These are phyloP conservation scores for Cymbopogon flexuosus DNA, from an alignment of 202 grass and related monocot genomes.

Conservation along the genomic window DNA sequence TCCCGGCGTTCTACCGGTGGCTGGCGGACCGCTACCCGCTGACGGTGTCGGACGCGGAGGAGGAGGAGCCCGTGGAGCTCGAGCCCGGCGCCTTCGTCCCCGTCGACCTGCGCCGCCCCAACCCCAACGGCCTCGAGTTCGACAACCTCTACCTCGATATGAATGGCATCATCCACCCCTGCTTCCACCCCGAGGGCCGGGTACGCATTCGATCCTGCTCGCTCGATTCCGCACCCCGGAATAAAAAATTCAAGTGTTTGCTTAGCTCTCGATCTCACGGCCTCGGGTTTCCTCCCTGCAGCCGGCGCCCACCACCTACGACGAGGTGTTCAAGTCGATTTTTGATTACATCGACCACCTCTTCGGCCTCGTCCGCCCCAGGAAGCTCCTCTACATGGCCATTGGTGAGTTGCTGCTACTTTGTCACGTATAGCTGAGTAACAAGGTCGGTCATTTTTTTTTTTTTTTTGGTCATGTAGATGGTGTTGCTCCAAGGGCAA, in stretches of 20 bases:
- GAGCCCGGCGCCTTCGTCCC: slow-evolving; percentile 64
- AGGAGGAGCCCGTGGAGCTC: slow-evolving; percentile 71
- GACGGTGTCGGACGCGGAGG: slow-evolving; percentile 69
- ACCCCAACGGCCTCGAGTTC: slow-evolving; percentile 92
- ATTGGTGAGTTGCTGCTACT: slow-evolving; percentile 60
- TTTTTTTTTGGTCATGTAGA: slow-evolving; percentile 42
- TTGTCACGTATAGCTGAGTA: too few species aligned
- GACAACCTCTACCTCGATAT: slow-evolving; percentile 99
- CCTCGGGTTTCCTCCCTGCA: slow-evolving; percentile 32
- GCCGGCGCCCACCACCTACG: slow-evolving; percentile 83
- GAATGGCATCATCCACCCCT: slow-evolving; percentile 92
- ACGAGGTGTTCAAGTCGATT: slow-evolving; percentile 89
- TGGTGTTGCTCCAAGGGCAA: slow-evolving; percentile 88
- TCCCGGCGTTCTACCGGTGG: slow-evolving; percentile 96
- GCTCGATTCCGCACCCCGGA: neutral
- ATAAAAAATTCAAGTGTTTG: neutral
- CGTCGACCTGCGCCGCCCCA: slow-evolving; percentile 72
- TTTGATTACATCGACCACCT: slow-evolving; percentile 97
- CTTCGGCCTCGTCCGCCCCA: slow-evolving; percentile 74
- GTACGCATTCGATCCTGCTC: slow-evolving; percentile 36
- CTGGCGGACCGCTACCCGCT: slow-evolving; percentile 81
- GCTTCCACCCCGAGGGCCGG: slow-evolving; percentile 92
- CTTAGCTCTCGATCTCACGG: slow-evolving; percentile 21
- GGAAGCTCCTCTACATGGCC: slow-evolving; percentile 93
- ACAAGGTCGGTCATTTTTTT: too few species aligned